Base-by-base conservation (phyloP, 2,329 filamentous ascomycete species). In the Erysiphe pulchra region DNA sequence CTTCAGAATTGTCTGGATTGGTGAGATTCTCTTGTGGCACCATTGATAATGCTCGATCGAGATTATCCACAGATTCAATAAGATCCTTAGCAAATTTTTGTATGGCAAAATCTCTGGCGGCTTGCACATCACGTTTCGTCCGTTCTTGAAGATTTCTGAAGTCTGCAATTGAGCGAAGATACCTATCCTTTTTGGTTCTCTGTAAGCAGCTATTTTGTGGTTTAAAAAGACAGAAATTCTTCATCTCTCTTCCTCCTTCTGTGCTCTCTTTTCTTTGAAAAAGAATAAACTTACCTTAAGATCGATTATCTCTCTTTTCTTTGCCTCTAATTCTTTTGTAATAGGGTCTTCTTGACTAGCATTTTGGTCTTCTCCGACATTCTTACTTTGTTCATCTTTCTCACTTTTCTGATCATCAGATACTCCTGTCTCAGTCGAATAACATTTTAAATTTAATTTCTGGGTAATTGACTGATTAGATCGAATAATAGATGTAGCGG, bases 141-240 rank as follows among this genome's bases (percentile, higher is more conserved):
- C 90, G 83, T 59, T 94, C 84, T 67, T 95, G 87, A 45, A 98
- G 80, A 66, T 95, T 98, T 61, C 84, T 84, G 73, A 92, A 95
- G 57, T 98, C 90, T 64, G 90, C 90, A 52, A 95, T 77, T 46
- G 81, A 80, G 60, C 90, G 87, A 51, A 94, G 73, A 64, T 85
- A 92, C 68, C 85, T 90, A 65, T 95, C 90, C 90, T 95, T 48
- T 37, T n/a, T 31, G 24, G 10, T 45, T 39, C 45, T 18, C 38
- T 16, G n/a, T 17, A 37, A 17, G 14, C 16, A 17, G n/a, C 16
- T 39, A 39, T 20, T 39, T 12, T 20, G 11, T 39, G n/a, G 5
- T 11, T 10, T 9, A 20, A 18, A 16, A 12, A 6, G 7, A 7
- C 6, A 20, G 37, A 20, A 17, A 39, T 18, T 2, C 11, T 18